phyloP scores from a whole-genome alignment of 2,329 filamentous ascomycete genomes.

The Xylariaceae sp. region DNA sequence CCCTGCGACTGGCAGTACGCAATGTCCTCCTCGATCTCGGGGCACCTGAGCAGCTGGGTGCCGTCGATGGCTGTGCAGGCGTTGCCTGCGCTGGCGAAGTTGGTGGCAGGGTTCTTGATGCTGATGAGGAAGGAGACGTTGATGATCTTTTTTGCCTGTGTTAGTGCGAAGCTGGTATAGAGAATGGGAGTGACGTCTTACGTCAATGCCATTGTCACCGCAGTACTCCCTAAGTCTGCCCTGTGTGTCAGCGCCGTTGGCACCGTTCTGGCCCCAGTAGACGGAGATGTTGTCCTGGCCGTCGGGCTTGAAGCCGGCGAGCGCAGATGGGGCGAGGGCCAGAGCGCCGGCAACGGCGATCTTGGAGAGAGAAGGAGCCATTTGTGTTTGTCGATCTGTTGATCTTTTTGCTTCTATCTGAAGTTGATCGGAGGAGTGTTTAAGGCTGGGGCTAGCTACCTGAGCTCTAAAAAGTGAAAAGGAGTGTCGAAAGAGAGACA shows the following conservation, averaged over 20 bases:
- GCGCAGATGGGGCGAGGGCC: slow-evolving; percentile 24
- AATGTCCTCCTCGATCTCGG: slow-evolving; percentile 55
- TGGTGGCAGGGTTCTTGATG: slow-evolving; percentile 50
- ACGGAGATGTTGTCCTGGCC: slow-evolving; percentile 52
- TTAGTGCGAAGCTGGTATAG: background rate
- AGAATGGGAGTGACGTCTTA: slow-evolving; percentile 24
- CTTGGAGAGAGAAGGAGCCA: too few relatives aligned
- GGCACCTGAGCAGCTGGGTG: slow-evolving; percentile 55
- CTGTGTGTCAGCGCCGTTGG: slow-evolving; percentile 44
- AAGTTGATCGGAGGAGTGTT: too few relatives aligned
- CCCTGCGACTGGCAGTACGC: slow-evolving; percentile 56
- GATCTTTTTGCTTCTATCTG: too few relatives aligned
- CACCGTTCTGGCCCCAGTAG: slow-evolving; percentile 69
- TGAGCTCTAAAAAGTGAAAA: too few relatives aligned
- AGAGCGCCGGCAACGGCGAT: slow-evolving; percentile 25
- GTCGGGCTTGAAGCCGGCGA: slow-evolving; percentile 41
- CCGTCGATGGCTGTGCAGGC: slow-evolving; percentile 54
- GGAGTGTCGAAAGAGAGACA: too few relatives aligned
- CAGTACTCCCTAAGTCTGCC: slow-evolving; percentile 55
- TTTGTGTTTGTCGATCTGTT: too few relatives aligned
- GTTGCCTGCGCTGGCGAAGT: slow-evolving; percentile 61
- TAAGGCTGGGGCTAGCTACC: too few relatives aligned
- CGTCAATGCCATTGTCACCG: slow-evolving; percentile 43
- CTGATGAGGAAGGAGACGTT: slow-evolving; percentile 58
- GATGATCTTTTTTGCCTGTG: slow-evolving; percentile 44